Base-by-base conservation (phyloP, 495 filamentous ascomycete genomes). In the Xylaria palmicola region DNA sequence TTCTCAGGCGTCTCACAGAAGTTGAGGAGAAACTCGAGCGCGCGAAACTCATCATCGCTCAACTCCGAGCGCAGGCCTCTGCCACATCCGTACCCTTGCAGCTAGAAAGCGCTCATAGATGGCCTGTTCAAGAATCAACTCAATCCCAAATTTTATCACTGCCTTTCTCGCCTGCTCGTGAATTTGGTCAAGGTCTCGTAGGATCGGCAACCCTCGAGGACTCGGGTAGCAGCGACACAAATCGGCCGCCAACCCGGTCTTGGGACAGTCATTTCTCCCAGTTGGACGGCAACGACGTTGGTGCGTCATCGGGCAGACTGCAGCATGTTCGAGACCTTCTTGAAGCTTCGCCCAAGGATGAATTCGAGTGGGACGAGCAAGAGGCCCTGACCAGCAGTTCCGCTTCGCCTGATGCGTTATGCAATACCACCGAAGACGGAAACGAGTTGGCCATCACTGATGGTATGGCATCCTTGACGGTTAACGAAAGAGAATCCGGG, bases 311-410 rank as follows among this genome's bases (percentile, higher is more conserved):
- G 12, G 39, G 34, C 1, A 10, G 29, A 9, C 36, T 41, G 1
- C 36, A 47, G 6, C 13, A 15, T 44, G 12, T 41, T 37, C 45
- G 24, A 27, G 49, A 43, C 30, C n/a, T 62, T 13, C 37, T 64
- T 26, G 62, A 66, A 48, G 27, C 24, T 29, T 57, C 61, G 19
- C 66, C 63, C 3, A 52, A 45, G 13, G 64, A 58, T 26, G 56
- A 66, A 1, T 66, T 68, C 30, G 66, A 68, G 8, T 68, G 66
- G 66, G 59, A 68, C 19, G 66, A 68, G 50, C 63, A 47, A 20
- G 57, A 55, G 37, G n/a, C 26, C 29, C 1, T 10, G 36, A 41
- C 36, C 1, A 36, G 41, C 6, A 47, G 30, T 15, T 55, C 41
- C 13, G 9, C 24, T 17, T 43, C 56, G 13, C 29, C 62, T 24